phyloP scores from a whole-genome alignment of 176 grass and related monocot species.

The Bromus sterilis region DNA sequence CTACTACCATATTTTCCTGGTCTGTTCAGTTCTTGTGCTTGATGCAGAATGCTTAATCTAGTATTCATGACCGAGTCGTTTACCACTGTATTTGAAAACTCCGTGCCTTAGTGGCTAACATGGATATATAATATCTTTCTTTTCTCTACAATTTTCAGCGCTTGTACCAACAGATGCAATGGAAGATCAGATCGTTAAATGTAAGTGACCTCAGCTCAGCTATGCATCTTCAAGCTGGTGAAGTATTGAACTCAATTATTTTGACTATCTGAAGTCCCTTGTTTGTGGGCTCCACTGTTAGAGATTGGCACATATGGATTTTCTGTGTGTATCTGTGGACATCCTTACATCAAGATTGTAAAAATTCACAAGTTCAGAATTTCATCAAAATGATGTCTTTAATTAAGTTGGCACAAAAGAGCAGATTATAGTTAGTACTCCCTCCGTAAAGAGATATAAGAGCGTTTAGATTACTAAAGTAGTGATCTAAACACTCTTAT shows the following conservation, averaged over 20 bases:
- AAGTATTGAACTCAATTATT: not conserved
- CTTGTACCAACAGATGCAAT: constrained; percentile 81
- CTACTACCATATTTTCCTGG: not conserved
- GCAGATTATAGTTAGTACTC: not conserved
- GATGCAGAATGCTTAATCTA: not conserved
- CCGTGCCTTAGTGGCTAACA: not conserved
- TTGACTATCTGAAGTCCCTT: not conserved
- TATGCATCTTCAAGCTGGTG: constrained; percentile 12
- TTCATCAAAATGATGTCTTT: not conserved
- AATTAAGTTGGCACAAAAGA: not conserved
- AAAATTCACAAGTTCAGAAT: not conserved
- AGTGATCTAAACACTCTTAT: too few species aligned
- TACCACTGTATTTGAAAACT: not conserved
- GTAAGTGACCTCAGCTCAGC: constrained; percentile 46
- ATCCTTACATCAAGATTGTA: constrained; percentile 1
- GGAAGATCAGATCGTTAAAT: constrained; percentile 70
- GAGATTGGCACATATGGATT: not conserved
- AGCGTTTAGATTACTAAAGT: too few species aligned
- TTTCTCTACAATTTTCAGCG: constrained; percentile 54
- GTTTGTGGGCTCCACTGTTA: not conserved
- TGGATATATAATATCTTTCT: not conserved
- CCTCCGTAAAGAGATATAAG: too few species aligned
- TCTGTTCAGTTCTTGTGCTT: not conserved
- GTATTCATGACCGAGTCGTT: not conserved
- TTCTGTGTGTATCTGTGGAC: not conserved